phyloP scores from a whole-genome alignment of 1,284 basidiomycete species.

The Prillingera fragicola region DNA sequence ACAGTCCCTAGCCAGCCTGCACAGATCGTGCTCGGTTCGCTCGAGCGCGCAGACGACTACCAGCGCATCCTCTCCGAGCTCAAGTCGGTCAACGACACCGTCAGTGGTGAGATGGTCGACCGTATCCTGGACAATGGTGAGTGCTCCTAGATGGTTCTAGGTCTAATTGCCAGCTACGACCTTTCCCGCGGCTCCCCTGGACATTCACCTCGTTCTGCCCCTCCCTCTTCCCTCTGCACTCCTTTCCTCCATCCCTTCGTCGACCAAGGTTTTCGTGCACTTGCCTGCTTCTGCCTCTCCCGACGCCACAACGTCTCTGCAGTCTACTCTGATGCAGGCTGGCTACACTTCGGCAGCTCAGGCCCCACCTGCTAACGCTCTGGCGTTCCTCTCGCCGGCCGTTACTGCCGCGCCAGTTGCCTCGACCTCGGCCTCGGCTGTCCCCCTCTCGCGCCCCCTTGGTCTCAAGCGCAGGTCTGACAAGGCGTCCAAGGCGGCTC shows the following conservation, averaged over 20 bases:
- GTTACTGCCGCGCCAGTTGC: conserved; percentile 13
- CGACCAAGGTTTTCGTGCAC: conserved; percentile 42
- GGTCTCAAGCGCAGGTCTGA: conserved; percentile 31
- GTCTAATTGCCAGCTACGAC: conserved; percentile 43
- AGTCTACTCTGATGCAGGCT: conserved; percentile 24
- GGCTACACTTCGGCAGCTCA: conserved; percentile 28
- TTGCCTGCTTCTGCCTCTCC: conserved; percentile 6
- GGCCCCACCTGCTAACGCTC: conserved; percentile 22
- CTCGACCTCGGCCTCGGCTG: conserved; percentile 8
- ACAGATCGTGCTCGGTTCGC: conserved; percentile 44
- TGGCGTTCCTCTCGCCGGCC: conserved; percentile 39
- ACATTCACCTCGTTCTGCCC: conserved; percentile 45
- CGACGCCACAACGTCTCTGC: conserved; percentile 21
- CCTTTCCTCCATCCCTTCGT: conserved; percentile 37
- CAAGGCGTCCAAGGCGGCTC: conserved; percentile 43
- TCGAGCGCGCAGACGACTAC: conserved; percentile 45
- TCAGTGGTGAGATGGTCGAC: conserved; percentile 48
- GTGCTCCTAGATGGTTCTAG: too few species aligned
- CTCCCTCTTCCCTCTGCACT: conserved; percentile 37
- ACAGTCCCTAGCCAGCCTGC: conserved; percentile 5
- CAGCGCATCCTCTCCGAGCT: conserved; percentile 33
- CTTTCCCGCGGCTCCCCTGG: conserved; percentile 35
- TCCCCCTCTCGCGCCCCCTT: conserved; percentile 29
- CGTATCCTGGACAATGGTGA: conserved; percentile 46
- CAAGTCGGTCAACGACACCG: conserved; percentile 25